Percentiles rank a stretch among this genome's conserved stretches.
phyloP scores from a whole-genome alignment of 345 rosid genomes.

The Laguncularia racemosa region DNA sequence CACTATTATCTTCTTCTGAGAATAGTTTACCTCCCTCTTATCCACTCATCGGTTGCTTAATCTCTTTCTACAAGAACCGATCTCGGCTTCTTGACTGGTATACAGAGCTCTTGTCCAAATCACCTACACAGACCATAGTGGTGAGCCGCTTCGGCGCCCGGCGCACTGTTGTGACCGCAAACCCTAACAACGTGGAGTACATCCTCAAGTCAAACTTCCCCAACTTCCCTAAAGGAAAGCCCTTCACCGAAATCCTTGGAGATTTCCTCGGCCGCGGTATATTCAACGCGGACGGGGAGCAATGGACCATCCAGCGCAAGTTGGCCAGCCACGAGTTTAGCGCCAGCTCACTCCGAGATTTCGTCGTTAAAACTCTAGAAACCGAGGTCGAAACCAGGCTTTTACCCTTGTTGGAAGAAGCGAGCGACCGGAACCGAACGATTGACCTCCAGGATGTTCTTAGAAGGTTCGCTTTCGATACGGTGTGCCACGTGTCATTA shows the following conservation, averaged over 20 bases:
- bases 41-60: conserved; percentile 59
- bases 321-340: conserved; percentile 75
- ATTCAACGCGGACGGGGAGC: conserved; percentile 73
- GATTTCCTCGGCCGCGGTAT: conserved; percentile 81
- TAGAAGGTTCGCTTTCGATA: conserved; percentile 53
- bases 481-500: conserved; percentile 36
- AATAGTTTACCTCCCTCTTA: conserved; percentile 31
- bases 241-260: conserved; percentile 67
- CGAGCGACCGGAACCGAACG: conserved; percentile 10
- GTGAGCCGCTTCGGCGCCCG: conserved; percentile 43
- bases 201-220: conserved; percentile 54
- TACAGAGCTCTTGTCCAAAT: conserved; percentile 48
- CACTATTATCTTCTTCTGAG: neutral
- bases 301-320: conserved; percentile 62
- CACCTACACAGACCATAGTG: conserved; percentile 48
- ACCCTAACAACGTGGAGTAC: conserved; percentile 61
- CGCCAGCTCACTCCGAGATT: conserved; percentile 48
- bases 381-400: conserved; percentile 48
- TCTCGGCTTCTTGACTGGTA: conserved; percentile 67
- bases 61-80: conserved; percentile 59
- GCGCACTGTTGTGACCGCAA: conserved; percentile 60
- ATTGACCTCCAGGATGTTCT: conserved; percentile 55
- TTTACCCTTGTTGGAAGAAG: conserved; percentile 38
- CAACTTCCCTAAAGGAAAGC: conserved; percentile 81
- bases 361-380: conserved; percentile 34